Evolutionary conservation across 345 rosid species (phyloP).

Genomic region (Limnanthes douglasii): DNA sequence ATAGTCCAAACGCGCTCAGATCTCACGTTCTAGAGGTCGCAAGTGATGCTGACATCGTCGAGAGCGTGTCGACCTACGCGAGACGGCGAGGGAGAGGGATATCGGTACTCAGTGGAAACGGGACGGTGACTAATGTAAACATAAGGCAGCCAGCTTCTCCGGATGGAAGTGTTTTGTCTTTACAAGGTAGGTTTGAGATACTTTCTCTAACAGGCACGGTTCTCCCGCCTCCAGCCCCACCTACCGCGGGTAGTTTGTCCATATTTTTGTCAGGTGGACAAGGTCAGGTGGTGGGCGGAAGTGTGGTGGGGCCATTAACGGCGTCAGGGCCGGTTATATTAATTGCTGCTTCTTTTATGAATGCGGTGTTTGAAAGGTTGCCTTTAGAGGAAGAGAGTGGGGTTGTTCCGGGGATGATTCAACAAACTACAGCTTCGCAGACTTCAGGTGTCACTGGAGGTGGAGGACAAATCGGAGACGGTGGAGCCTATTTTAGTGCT

Average conservation of each 20-base stretch:
- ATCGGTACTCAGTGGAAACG: conserved; percentile 53
- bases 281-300: conserved; percentile 79
- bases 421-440: conserved; percentile 37
- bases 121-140: conserved; percentile 48
- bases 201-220: conserved; percentile 65
- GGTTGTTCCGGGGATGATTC: conserved; percentile 23
- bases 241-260: conserved; percentile 57
- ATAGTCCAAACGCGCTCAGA: conserved; percentile 64
- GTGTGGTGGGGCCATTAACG: conserved; percentile 42
- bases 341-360: conserved; percentile 69
- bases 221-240: conserved; percentile 81
- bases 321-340: conserved; percentile 59
- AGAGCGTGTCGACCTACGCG: conserved; percentile 38
- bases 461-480: conserved; percentile 29
- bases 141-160: conserved; percentile 52
- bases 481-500: too few species aligned
- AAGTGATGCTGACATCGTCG: conserved; percentile 47
- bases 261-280: conserved; percentile 62
- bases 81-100: conserved; percentile 65
- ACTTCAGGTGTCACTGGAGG: conserved; percentile 45
- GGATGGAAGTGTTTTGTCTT: conserved; percentile 45
- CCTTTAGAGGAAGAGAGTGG: conserved; percentile 42
- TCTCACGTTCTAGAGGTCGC: conserved; percentile 66
- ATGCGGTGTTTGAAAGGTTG: conserved; percentile 61
- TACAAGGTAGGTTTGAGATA: conserved; percentile 78